Evolutionary conservation across 306 rosid species (phyloP).

Genomic region (Cajanus cajan): DNA sequence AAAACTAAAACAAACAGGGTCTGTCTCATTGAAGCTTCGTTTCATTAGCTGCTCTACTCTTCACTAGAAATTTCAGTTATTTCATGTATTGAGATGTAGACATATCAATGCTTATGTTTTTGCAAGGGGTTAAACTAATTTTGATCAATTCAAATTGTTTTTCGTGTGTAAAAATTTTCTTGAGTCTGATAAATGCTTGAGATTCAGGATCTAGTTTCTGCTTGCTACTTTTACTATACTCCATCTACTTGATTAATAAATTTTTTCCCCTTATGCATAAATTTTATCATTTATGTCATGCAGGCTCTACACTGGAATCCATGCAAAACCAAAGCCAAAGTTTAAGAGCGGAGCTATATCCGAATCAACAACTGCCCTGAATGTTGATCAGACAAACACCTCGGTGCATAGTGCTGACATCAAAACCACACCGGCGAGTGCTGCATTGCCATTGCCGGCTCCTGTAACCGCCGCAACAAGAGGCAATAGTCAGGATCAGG

Average conservation of each 20-base stretch:
- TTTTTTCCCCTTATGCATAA: not conserved
- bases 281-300: constrained; percentile 19
- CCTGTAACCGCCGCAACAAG: constrained; percentile 43
- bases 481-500: constrained; percentile 62
- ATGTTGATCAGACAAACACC: constrained; percentile 74
- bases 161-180: not conserved
- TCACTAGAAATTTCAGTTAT: too few relatives aligned
- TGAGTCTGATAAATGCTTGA: not conserved
- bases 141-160: not conserved
- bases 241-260: not conserved
- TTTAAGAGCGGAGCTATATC: constrained; percentile 88
- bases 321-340: constrained; percentile 92
- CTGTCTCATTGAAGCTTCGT: not conserved
- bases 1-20: not conserved
- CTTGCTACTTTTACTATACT: not conserved
- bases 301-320: constrained; percentile 93
- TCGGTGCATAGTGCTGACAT: constrained; percentile 57
- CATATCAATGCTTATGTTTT: not conserved
- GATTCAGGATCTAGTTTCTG: not conserved
- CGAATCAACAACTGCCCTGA: constrained; percentile 89
- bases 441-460: constrained; percentile 52
- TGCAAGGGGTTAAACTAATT: not conserved
- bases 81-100: not conserved
- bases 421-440: constrained; percentile 48
- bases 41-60: not conserved